Evolutionary conservation across 2,329 filamentous ascomycete genomes (phyloP).

Genomic region (Neofusicoccum parvum): DNA sequence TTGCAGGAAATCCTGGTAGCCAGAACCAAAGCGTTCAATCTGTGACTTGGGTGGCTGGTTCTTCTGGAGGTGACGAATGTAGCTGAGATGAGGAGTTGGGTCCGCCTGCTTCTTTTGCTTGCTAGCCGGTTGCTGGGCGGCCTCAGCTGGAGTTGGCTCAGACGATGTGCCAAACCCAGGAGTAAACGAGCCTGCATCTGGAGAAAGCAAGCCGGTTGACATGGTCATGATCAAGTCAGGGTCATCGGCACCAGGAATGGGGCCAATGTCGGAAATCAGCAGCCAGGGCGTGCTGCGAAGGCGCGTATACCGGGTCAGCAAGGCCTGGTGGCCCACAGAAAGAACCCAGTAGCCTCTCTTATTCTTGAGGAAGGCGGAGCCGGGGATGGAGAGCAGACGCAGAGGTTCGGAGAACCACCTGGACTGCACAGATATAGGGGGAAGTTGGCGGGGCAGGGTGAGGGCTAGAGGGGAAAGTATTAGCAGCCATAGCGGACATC

Average conservation of each 20-base stretch:
- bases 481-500: not conserved
- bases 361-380: slow-evolving; percentile 59
- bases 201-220: slow-evolving; percentile 40
- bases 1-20: slow-evolving; percentile 92
- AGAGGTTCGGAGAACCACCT: slow-evolving; percentile 67
- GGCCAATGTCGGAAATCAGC: slow-evolving; percentile 60
- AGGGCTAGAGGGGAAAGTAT: slow-evolving; percentile 48
- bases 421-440: slow-evolving; percentile 57
- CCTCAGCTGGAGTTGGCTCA: slow-evolving; percentile 70
- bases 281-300: slow-evolving; percentile 62
- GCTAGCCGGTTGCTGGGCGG: slow-evolving; percentile 47
- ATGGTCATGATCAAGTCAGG: slow-evolving; percentile 41
- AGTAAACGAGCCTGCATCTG: slow-evolving; percentile 44
- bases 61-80: slow-evolving; percentile 80
- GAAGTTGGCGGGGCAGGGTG: slow-evolving; percentile 61
- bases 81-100: slow-evolving; percentile 70
- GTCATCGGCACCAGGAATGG: slow-evolving; percentile 53
- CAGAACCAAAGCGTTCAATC: slow-evolving; percentile 68
- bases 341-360: slow-evolving; percentile 61
- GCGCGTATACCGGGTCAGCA: slow-evolving; percentile 60
- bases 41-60: slow-evolving; percentile 70
- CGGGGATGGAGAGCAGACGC: slow-evolving; percentile 57
- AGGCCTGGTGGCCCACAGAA: slow-evolving; percentile 58
- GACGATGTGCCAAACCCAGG: slow-evolving; percentile 31
- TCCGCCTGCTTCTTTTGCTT: slow-evolving; percentile 55